Percentiles rank a stretch among this genome's conserved stretches.
phyloP scores from a whole-genome alignment of 257 asterid genomes.

The Solanum medicagineum region DNA sequence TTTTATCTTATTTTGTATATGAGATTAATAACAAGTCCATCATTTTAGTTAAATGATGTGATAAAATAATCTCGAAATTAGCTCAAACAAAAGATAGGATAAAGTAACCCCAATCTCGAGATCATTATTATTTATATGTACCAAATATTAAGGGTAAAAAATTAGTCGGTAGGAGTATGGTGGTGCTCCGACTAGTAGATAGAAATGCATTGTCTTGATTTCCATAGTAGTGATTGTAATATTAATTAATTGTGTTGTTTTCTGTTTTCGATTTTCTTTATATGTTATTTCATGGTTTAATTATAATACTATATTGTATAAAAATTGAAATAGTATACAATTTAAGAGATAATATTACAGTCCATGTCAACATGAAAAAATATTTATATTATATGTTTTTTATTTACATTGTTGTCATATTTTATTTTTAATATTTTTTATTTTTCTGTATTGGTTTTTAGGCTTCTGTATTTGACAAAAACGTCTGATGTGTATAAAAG shows the following conservation, averaged over 20 bases:
- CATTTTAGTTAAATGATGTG: background rate
- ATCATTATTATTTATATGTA: background rate
- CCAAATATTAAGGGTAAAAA: background rate
- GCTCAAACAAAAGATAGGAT: background rate
- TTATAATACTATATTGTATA: background rate
- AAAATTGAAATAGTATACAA: too few relatives aligned
- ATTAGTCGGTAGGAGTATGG: background rate
- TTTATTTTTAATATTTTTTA: too few relatives aligned
- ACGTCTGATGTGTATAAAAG: too few relatives aligned
- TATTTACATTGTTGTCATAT: too few relatives aligned
- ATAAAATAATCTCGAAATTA: background rate
- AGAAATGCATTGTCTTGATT: background rate
- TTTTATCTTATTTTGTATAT: background rate
- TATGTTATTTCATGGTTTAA: background rate
- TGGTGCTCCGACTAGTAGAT: too few relatives aligned
- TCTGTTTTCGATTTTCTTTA: background rate
- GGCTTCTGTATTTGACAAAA: too few relatives aligned
- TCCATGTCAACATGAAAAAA: too few relatives aligned
- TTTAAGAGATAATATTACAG: too few relatives aligned
- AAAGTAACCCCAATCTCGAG: background rate
- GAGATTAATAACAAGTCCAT: background rate
- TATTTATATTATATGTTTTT: too few relatives aligned
- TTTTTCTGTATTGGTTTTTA: too few relatives aligned
- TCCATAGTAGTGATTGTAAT: background rate
- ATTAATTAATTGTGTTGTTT: accelerated